Conservation (phyloP, 768 basidiomycete species). For the Phlebiopsis flavidoalba region DNA sequence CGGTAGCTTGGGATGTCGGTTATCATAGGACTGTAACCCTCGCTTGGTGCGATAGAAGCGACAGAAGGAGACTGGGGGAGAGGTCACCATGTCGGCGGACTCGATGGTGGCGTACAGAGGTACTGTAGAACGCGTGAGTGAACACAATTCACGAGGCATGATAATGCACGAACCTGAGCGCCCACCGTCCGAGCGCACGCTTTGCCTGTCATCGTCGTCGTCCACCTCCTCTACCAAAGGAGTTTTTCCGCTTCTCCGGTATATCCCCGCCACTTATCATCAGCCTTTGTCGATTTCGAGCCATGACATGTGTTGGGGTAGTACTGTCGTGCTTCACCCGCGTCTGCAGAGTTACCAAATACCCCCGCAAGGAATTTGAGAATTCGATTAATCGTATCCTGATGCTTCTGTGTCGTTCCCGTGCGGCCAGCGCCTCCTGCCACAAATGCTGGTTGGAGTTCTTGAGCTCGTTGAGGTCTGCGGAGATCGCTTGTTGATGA, state of each 20-base stretch:
- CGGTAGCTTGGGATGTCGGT: conserved; percentile 7
- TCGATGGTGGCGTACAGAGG: conserved; percentile 36
- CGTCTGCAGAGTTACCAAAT: conserved; percentile 51
- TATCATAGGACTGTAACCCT: conserved; percentile 16
- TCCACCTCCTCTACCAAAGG: conserved; percentile 31
- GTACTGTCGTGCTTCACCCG: conserved; percentile 32
- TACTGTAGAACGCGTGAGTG: neutral
- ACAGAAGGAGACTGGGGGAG: conserved; percentile 31
- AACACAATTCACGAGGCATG: neutral
- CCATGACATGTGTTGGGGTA: conserved; percentile 38
- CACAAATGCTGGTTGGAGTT: conserved; percentile 85
- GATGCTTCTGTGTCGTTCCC: conserved; percentile 83
- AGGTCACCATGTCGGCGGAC: conserved; percentile 33
- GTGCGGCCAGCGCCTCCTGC: conserved; percentile 79
- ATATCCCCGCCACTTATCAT: conserved; percentile 56
- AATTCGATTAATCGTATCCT: conserved; percentile 94
- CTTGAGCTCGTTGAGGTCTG: conserved; percentile 86
- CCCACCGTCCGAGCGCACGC: conserved; percentile 10
- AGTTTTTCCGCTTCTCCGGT: conserved; percentile 32
- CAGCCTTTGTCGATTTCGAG: conserved; percentile 47
- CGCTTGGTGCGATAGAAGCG: conserved; percentile 29
- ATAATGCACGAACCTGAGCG: neutral
- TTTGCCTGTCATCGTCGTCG: conserved; percentile 35
- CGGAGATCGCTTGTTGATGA: conserved; percentile 88
- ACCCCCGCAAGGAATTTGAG: conserved; percentile 92